A percentile compares a stretch with the other conserved stretches of the same genome.
phyloP scores from a whole-genome alignment of 257 asterid species.

The Solanum clarkiae region DNA sequence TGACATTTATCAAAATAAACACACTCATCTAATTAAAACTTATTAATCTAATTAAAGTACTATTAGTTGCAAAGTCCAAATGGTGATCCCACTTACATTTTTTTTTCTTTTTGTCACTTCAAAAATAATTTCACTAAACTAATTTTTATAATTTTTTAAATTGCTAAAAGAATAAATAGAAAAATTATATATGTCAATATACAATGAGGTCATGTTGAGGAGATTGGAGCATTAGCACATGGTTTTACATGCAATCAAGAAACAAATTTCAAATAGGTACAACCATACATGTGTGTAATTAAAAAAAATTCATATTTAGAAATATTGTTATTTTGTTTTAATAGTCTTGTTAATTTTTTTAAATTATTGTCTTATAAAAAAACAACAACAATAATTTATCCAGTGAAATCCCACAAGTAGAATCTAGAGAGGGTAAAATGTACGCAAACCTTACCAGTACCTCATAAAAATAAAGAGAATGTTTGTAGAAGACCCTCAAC shows the following conservation, averaged over 20 bases:
- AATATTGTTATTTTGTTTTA: neutral
- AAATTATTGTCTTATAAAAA: neutral
- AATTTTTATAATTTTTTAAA: neutral
- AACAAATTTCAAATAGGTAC: neutral
- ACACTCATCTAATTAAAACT: neutral
- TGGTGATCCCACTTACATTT: neutral
- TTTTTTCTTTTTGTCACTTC: neutral
- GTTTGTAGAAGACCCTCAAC: too few species aligned
- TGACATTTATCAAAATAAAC: constrained; percentile 7
- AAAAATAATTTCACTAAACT: neutral
- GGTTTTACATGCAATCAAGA: neutral
- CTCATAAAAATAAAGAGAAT: too few species aligned
- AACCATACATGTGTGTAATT: neutral
- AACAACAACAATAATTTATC: too few species aligned
- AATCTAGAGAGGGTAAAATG: too few species aligned
- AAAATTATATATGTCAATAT: neutral
- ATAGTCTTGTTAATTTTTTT: neutral
- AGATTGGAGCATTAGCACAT: constrained; percentile 2
- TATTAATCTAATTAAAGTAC: neutral
- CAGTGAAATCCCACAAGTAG: too few species aligned
- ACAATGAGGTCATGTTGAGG: neutral
- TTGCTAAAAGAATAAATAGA: neutral
- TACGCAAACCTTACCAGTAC: too few species aligned
- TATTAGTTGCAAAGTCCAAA: neutral
- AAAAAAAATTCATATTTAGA: neutral